Conservation (phyloP, 495 filamentous ascomycete genomes). For the Aspergillus cristatus region DNA sequence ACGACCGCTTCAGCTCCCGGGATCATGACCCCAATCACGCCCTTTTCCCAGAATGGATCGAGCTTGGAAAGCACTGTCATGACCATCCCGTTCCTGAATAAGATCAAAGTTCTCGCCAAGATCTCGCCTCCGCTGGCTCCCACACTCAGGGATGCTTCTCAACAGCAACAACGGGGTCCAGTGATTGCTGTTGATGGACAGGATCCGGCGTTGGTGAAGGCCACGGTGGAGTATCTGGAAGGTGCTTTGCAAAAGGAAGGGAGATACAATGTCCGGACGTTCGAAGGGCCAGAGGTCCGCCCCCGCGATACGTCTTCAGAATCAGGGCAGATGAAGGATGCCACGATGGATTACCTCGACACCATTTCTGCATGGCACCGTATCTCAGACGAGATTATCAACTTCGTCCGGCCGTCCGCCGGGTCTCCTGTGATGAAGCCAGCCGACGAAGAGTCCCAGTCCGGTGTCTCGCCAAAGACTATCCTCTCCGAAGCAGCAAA, state of each 20-base stretch:
- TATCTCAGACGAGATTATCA: constrained; percentile 55
- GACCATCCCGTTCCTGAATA: constrained; percentile 60
- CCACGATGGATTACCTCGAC: constrained; percentile 56
- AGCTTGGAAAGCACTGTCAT: constrained; percentile 63
- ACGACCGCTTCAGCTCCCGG: constrained; percentile 18
- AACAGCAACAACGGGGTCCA: constrained; percentile 54
- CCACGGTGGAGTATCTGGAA: constrained; percentile 53
- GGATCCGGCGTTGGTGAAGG: constrained; percentile 41
- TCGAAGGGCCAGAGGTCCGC: constrained; percentile 40
- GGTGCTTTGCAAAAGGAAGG: constrained; percentile 46
- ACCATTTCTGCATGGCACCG: constrained; percentile 64
- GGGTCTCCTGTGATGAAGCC: constrained; percentile 8
- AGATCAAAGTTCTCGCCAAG: constrained; percentile 58
- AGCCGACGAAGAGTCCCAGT: constrained; percentile 12
- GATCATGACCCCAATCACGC: constrained; percentile 22
- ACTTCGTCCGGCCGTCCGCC: constrained; percentile 45
- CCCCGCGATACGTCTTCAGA: constrained; percentile 21
- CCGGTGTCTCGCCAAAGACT: constrained; percentile 25
- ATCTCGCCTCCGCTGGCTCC: constrained; percentile 56
- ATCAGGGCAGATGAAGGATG: constrained; percentile 28
- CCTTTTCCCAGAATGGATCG: constrained; percentile 19
- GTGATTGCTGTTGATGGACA: constrained; percentile 79
- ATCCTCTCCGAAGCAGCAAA: constrained; percentile 26
- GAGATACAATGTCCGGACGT: constrained; percentile 47
- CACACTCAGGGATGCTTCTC: constrained; percentile 27